Evolutionary conservation across 129 eudicot genomes (phyloP).

Genomic region (Scalesia atractyloides): DNA sequence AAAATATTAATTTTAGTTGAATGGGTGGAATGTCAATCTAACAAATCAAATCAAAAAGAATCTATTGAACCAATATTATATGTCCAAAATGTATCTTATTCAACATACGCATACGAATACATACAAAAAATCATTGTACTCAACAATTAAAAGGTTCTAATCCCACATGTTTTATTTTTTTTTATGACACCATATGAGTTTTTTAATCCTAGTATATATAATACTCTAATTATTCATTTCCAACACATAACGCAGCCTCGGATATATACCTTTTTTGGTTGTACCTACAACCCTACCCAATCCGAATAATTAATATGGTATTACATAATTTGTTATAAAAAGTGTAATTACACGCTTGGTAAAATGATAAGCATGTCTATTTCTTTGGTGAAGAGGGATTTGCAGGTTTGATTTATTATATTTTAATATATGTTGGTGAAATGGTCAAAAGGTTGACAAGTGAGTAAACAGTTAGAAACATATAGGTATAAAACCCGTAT

Average conservation of each 20-base stretch:
- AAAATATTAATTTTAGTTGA: background rate
- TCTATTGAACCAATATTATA: slow-evolving; percentile 14
- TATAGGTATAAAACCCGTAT: no score
- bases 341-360: no score
- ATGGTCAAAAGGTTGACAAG: no score
- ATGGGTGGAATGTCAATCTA: slow-evolving; percentile 5
- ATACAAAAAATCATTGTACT: slow-evolving; percentile 26
- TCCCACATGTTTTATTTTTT: slow-evolving; percentile 23
- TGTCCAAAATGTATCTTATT: slow-evolving; percentile 30
- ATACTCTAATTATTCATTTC: slow-evolving; percentile 11
- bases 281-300: slow-evolving; percentile 1
- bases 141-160: slow-evolving; percentile 1
- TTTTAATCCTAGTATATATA: slow-evolving; percentile 18
- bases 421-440: no score
- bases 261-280: slow-evolving; percentile 12
- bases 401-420: no score
- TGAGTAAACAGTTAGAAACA: no score
- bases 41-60: slow-evolving; percentile 28
- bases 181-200: background rate
- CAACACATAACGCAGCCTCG: slow-evolving; percentile 19
- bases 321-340: no score
- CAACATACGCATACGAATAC: slow-evolving; percentile 30
- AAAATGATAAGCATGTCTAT: no score
- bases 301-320: background rate
- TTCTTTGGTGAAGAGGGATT: no score